phyloP scores from a whole-genome alignment of 805 yeast genomes.

The Hagleromyces aurorensis region DNA sequence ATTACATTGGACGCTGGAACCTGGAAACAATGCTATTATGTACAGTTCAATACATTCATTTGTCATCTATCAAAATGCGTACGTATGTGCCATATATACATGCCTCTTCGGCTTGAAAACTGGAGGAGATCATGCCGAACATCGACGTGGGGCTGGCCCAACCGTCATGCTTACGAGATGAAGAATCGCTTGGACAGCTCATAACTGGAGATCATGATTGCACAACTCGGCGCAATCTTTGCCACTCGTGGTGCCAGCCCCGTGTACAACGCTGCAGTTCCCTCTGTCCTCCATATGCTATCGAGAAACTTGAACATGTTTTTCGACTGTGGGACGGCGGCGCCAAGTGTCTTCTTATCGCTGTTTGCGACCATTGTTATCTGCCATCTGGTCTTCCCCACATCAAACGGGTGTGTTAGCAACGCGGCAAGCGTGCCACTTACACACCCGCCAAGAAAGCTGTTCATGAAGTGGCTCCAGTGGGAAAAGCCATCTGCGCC shows the following conservation, averaged over 20 bases:
- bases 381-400: constrained; percentile 90
- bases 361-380: constrained; percentile 33
- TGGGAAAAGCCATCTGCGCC: constrained; percentile 17
- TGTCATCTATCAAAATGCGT: too few relatives aligned
- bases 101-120: too few relatives aligned
- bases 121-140: too few relatives aligned
- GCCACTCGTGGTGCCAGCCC: constrained; percentile 81
- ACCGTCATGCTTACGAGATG: constrained; percentile 9
- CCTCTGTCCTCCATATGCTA: constrained; percentile 63
- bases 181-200: constrained; percentile 73
- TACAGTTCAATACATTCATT: too few relatives aligned
- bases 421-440: constrained; percentile 84
- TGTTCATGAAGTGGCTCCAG: constrained; percentile 45
- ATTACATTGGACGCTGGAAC: too few relatives aligned
- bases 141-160: too few relatives aligned
- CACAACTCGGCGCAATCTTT: constrained; percentile 95
- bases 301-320: constrained; percentile 61
- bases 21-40: too few relatives aligned
- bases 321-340: too few relatives aligned
- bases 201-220: constrained; percentile 94
- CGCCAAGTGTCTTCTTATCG: constrained; percentile 4
- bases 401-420: constrained; percentile 91
- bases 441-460: constrained; percentile 74
- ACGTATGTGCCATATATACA: too few relatives aligned
- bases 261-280: constrained; percentile 73